A percentile compares a stretch with the other conserved stretches of the same genome.
These are phyloP conservation scores for Phylloporus rhodoxanthus DNA, from an alignment of 768 basidiomycete genomes.

Conservation along the genomic window DNA sequence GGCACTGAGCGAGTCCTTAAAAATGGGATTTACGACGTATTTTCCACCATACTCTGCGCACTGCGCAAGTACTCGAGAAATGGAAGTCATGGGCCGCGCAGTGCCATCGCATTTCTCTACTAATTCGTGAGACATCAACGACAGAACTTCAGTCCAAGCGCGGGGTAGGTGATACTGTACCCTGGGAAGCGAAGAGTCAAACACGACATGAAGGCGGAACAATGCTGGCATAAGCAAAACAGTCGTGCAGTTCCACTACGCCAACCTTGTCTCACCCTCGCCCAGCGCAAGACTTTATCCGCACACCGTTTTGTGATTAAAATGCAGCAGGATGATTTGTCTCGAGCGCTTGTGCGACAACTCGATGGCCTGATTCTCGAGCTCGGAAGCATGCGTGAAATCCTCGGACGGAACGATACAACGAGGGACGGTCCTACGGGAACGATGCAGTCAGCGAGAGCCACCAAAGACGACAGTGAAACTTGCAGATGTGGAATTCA, in stretches of 20 bases:
- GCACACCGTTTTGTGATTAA: slow-evolving; percentile 61
- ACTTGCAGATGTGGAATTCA: slow-evolving; percentile 66
- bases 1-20: slow-evolving; percentile 81
- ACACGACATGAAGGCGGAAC: not conserved
- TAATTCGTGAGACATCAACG: slow-evolving; percentile 60
- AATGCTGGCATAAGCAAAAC: slow-evolving; percentile 48
- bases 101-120: slow-evolving; percentile 78
- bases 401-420: slow-evolving; percentile 74
- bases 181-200: slow-evolving; percentile 33
- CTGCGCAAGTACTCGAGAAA: not conserved
- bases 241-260: slow-evolving; percentile 84
- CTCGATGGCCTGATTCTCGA: slow-evolving; percentile 86
- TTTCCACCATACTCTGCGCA: slow-evolving; percentile 67
- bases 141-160: slow-evolving; percentile 69
- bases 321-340: slow-evolving; percentile 66
- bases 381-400: slow-evolving; percentile 63
- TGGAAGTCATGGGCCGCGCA: slow-evolving; percentile 33
- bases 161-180: slow-evolving; percentile 79
- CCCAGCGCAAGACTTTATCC: slow-evolving; percentile 59
- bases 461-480: not conserved
- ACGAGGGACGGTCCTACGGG: slow-evolving; percentile 61
- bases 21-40: slow-evolving; percentile 76
- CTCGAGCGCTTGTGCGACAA: slow-evolving; percentile 57
- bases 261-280: slow-evolving; percentile 67
- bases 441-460: not conserved